Conservation (phyloP, 2,329 filamentous ascomycete species). For the Alternaria angustiovoidea region DNA sequence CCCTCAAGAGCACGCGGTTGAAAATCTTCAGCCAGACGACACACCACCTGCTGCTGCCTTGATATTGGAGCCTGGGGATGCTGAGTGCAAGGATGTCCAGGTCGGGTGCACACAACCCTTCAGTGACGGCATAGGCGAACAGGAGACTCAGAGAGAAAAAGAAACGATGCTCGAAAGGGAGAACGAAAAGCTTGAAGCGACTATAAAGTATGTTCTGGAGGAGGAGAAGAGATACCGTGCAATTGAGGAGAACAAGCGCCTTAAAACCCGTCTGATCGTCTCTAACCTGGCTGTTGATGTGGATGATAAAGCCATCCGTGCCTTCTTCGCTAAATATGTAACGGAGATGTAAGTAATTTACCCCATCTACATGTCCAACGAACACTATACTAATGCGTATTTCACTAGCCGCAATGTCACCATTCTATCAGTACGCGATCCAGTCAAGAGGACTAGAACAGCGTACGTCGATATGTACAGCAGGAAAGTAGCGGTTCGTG, state of each 20-base stretch:
- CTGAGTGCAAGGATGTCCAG: slow-evolving; percentile 18
- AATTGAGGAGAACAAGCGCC: slow-evolving; percentile 17
- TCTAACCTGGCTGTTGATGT: slow-evolving; percentile 39
- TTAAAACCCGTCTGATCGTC: slow-evolving; percentile 29
- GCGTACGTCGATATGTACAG: slow-evolving; percentile 34
- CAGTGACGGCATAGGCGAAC: slow-evolving; percentile 13
- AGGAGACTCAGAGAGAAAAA: slow-evolving; percentile 16
- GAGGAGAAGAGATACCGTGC: slow-evolving; percentile 18
- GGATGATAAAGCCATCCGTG: slow-evolving; percentile 22
- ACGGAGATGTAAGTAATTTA: slow-evolving; percentile 27
- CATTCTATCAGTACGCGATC: slow-evolving; percentile 27
- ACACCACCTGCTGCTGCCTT: slow-evolving; percentile 18
- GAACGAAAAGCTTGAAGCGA: slow-evolving; percentile 10
- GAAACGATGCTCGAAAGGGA: slow-evolving; percentile 19
- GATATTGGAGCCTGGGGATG: slow-evolving; percentile 19
- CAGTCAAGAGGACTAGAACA: slow-evolving; percentile 28
- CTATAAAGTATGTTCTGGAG: slow-evolving; percentile 17
- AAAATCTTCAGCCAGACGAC: background rate
- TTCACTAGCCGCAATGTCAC: slow-evolving; percentile 26
- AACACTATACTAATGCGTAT: background rate
- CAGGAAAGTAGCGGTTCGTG: slow-evolving; percentile 22
- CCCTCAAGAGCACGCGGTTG: background rate
- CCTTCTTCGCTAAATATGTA: slow-evolving; percentile 23
- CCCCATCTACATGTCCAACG: background rate
- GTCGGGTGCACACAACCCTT: slow-evolving; percentile 26